phyloP scores from a whole-genome alignment of 352 stramenopile genomes.

The Phytophthora sp. region DNA sequence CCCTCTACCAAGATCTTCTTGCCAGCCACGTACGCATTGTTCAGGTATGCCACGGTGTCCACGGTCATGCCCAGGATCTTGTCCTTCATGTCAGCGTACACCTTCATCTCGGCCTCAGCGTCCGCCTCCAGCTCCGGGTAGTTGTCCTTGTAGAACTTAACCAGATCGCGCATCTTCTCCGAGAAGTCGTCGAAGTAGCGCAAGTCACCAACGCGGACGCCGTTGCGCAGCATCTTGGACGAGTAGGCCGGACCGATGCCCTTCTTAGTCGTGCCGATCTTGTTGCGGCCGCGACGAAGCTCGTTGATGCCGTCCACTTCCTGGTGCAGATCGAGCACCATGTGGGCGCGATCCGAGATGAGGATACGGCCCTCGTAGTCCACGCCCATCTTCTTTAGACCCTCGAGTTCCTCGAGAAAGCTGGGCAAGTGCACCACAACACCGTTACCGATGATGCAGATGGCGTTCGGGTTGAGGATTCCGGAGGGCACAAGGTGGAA shows the following conservation, averaged over 20 bases:
- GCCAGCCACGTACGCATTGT: conserved; percentile 94
- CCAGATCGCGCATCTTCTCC: conserved; percentile 92
- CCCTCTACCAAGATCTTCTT: conserved; percentile 99
- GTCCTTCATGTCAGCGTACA: conserved; percentile 84
- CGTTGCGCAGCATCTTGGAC: conserved; percentile 98
- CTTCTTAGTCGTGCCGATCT: conserved; percentile 99
- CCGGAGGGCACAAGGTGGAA: conserved; percentile 99
- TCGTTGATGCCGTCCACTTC: conserved; percentile 89
- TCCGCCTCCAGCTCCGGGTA: conserved; percentile 84
- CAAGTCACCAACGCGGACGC: conserved; percentile 96
- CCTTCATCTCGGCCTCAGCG: conserved; percentile 86
- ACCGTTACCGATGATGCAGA: conserved; percentile 98
- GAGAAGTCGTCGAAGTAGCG: conserved; percentile 90
- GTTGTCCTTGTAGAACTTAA: conserved; percentile 92
- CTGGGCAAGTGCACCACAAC: conserved; percentile 98
- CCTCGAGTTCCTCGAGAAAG: conserved; percentile 95
- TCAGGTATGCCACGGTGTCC: conserved; percentile 97
- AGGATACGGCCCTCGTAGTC: conserved; percentile 95
- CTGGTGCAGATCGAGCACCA: conserved; percentile 99
- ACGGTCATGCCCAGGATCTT: conserved; percentile 89
- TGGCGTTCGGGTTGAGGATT: conserved; percentile 95
- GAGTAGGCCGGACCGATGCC: conserved; percentile 98
- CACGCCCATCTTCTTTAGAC: conserved; percentile 90
- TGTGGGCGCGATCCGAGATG: conserved; percentile 97
- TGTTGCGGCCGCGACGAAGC: conserved; percentile 91